Base-by-base conservation (phyloP, 2,329 filamentous ascomycete species). In the Tympanopsis confertula region DNA sequence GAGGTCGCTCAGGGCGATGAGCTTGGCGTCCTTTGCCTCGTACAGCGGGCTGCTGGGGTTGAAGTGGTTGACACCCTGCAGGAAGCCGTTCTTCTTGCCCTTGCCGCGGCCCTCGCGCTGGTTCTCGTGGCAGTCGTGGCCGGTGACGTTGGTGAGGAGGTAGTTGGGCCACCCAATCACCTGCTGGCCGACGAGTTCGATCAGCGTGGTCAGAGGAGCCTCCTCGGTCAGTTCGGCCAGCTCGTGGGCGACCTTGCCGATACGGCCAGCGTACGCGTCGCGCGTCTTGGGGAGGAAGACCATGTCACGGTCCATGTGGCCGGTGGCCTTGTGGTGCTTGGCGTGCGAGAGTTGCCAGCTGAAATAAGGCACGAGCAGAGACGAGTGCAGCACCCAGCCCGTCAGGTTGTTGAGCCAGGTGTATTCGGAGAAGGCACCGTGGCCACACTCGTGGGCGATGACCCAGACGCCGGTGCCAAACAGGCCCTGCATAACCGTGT, bases 271-370 rank as follows among this genome's bases (percentile, higher is more conserved):
- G 38, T 50, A 42, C 41, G 61, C 56, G 17, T 52, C 55, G 42
- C 53, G 48, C 44, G 62, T 69, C 45, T 59, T 57, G 35, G 75
- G 75, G 13, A 79, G 74, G 42, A 78, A 79, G 15, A 69, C 74
- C 52, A 76, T 78, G 53, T 82, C 78, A 61, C 75, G 77, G 41
- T 76, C 68, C 61, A 81, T 75, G 59, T 82, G 71, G 45, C 75
- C 75, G 33, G 74, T 76, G 57, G 73, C 79, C 45, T 71, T 71
- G 60, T 86, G 81, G 57, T 85, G 81, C 37, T 78, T 70, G 41
- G 70, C 68, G 56, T 86, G 81, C 20, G 71, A 78, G 53, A 75
- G 76, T 59, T 81, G 77, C 80, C 80, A 85, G 36, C 72, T 76
- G 61, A 82, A 83, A 61, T 78, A 86, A 3, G 81, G 81, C 2